These are phyloP conservation scores for Echria macrotheca DNA, from an alignment of 495 filamentous ascomycete genomes.

Conservation along the genomic window DNA sequence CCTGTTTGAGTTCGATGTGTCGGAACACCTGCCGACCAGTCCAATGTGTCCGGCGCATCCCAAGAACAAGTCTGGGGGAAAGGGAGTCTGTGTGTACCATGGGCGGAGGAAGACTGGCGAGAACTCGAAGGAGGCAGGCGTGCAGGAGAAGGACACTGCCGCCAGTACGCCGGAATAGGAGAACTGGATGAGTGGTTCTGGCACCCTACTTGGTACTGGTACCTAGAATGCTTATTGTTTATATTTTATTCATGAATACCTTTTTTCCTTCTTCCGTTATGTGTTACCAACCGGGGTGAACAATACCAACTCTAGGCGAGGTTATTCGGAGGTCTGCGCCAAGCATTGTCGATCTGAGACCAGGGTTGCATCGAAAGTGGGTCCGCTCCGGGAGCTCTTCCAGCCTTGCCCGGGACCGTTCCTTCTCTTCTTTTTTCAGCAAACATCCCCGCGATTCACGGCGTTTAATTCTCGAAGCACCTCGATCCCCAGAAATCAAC, in stretches of 20 bases:
- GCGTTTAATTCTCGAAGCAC: too few relatives aligned
- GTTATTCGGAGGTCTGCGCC: too few relatives aligned
- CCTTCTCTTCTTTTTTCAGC: not conserved
- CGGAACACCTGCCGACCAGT: constrained; percentile 60
- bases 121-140: not conserved
- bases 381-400: not conserved
- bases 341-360: too few relatives aligned
- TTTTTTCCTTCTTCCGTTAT: too few relatives aligned
- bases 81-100: constrained; percentile 47
- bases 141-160: too few relatives aligned
- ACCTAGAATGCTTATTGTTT: too few relatives aligned
- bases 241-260: too few relatives aligned
- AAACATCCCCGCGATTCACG: not conserved
- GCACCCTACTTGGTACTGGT: too few relatives aligned
- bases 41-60: constrained; percentile 59
- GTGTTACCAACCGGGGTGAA: too few relatives aligned
- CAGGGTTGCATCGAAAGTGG: constrained; percentile 2
- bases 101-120: not conserved
- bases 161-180: constrained; percentile 9
- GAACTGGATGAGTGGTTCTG: too few relatives aligned
- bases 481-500: not conserved
- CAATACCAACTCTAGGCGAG: too few relatives aligned
- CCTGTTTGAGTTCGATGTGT: constrained; percentile 49
- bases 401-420: constrained; percentile 7
- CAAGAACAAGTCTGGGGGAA: constrained; percentile 47